These are phyloP conservation scores for Rhodomyrtus psidioides DNA, from an alignment of 441 rosid genomes.

Conservation along the genomic window DNA sequence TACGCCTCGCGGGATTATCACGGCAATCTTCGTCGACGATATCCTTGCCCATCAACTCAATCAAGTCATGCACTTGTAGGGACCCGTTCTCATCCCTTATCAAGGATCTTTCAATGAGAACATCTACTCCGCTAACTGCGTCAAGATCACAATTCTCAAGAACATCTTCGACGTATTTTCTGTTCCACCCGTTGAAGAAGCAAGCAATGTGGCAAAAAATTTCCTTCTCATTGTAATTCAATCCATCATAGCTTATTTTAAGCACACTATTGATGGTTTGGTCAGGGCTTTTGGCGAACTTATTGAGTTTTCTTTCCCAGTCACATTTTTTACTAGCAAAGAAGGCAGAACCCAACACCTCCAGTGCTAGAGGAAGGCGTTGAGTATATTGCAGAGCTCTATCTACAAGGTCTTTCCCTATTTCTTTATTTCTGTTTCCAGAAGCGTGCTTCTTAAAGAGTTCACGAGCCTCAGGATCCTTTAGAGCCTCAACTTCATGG, in stretches of 20 bases:
- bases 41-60: not conserved
- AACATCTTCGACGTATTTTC: not conserved
- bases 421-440: fast-evolving
- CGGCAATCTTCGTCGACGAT: too few species aligned
- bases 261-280: not conserved
- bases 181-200: not conserved
- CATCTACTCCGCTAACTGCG: not conserved
- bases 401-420: not conserved
- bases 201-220: not conserved
- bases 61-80: not conserved
- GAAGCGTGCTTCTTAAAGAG: not conserved
- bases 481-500: fast-evolving
- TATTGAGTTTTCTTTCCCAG: not conserved
- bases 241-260: not conserved
- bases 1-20: not conserved
- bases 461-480: not conserved
- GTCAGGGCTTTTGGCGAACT: not conserved
- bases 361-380: not conserved
- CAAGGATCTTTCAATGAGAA: not conserved
- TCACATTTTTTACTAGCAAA: not conserved
- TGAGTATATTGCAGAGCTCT: not conserved
- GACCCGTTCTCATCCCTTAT: not conserved
- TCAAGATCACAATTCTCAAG: not conserved
- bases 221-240: not conserved
- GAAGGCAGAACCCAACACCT: not conserved